Base-by-base conservation (phyloP, 1,284 basidiomycete species). In the Marasmius oreades region DNA sequence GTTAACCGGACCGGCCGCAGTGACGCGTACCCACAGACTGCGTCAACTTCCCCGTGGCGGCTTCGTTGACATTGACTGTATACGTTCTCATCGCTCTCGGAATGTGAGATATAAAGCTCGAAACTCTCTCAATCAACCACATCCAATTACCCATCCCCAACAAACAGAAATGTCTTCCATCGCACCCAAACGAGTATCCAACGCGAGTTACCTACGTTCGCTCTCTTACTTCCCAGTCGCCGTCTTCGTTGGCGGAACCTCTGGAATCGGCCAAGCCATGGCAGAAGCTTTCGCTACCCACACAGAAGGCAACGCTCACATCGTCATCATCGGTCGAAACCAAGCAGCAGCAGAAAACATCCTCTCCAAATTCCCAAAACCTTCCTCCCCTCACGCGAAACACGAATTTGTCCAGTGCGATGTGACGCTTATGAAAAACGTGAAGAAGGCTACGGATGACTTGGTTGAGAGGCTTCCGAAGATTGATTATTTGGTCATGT, bases 291-390 rank as follows among this genome's bases (percentile, higher is more conserved):
- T 77, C 42, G 74, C 72, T 1, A 56, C 64, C 1, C 66, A 74
- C 57, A 73, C 71, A 0, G 65, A 71, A 22, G 75, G 77, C 5
- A 73, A 75, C 48, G 70, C 71, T 8, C 72, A 73, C 56, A 76
- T 80, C 58, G 63, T 79, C 61, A 72, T 81, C 53, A 65, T 77
- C n/a, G 79, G 78, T 11, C 71, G 78, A 10, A 79, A 76, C 60
- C 66, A 67, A 37, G 62, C 63, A 4, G 71, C 76, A 5, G 78
- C 77, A 0, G 71, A 77, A 22, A 43, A 61, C 8, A 74, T 79
- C 58, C 66, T 81, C 33, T 61, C 73, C 0, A 61, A 63, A 8
- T 66, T 78, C 48, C 74, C 73, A 12, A 67, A 66, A 48, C 64
- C 72, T 2, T 56, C 65, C 12, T 51, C 61, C 1, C 51, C 45